Percentiles rank a stretch among this genome's conserved stretches.
phyloP scores from a whole-genome alignment of 2,329 filamentous ascomycete genomes.

The Bimuria novae-zelandiae region DNA sequence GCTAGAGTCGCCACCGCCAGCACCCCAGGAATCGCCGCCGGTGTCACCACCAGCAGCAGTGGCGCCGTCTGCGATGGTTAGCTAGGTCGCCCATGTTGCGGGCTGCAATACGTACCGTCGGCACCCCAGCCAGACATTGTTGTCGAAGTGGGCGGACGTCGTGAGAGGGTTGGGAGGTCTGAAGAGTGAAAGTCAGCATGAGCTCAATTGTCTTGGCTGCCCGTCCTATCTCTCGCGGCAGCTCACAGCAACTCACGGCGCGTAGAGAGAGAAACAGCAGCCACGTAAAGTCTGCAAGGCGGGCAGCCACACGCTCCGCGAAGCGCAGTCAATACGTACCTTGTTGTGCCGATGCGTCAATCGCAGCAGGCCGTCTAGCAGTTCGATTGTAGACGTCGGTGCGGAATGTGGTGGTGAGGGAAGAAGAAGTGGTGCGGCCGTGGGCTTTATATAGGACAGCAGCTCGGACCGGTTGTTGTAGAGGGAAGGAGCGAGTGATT shows the following conservation, averaged over 20 bases:
- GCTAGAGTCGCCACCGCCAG: constrained; percentile 11
- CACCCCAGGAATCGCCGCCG: constrained; percentile 15
- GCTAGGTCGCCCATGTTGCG: background rate
- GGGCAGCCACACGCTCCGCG: background rate
- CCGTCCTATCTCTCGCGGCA: background rate
- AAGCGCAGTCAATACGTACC: background rate
- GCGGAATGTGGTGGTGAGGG: background rate
- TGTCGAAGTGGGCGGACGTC: background rate
- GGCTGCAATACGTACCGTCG: background rate
- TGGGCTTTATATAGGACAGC: background rate
- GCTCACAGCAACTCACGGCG: background rate
- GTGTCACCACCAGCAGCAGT: constrained; percentile 17
- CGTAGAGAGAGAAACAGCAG: background rate
- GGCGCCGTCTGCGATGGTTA: constrained; percentile 18
- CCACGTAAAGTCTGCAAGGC: background rate
- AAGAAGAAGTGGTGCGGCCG: background rate
- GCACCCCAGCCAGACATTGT: constrained; percentile 25
- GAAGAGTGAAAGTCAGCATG: no score
- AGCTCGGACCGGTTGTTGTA: background rate
- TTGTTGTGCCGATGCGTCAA: background rate
- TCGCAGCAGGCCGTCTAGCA: background rate
- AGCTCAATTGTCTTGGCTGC: background rate
- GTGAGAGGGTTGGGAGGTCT: background rate
- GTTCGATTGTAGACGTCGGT: background rate
- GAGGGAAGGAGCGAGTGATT: no score